These are phyloP conservation scores for Boletus rex-veris DNA, from an alignment of 768 basidiomycete genomes.

Conservation along the genomic window DNA sequence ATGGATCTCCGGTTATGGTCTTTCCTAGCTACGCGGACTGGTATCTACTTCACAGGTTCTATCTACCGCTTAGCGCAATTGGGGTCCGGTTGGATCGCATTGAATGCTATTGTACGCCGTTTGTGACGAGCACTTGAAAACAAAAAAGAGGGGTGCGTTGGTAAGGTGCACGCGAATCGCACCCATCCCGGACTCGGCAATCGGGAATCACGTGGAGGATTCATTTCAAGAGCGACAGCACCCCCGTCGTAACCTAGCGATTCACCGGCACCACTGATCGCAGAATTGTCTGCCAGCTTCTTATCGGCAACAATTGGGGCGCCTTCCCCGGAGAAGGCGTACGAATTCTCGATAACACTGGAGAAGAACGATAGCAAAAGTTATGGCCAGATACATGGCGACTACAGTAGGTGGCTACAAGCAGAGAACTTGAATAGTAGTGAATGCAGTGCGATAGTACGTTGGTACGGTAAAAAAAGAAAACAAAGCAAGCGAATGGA, in stretches of 20 bases:
- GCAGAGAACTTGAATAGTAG: background rate
- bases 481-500: slow-evolving; percentile 5
- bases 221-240: background rate
- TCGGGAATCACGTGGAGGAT: slow-evolving; percentile 1
- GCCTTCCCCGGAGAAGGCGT: background rate
- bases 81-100: background rate
- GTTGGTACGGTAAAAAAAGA: background rate
- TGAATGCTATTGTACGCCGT: background rate
- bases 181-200: background rate
- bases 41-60: background rate
- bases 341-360: background rate
- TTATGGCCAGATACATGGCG: slow-evolving; percentile 3
- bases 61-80: background rate
- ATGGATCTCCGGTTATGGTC: background rate
- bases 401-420: slow-evolving; percentile 18
- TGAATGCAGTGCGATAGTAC: slow-evolving; percentile 5
- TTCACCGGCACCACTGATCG: background rate
- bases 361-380: background rate
- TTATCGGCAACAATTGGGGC: background rate
- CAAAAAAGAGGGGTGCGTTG: background rate
- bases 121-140: background rate
- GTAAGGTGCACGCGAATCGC: slow-evolving; percentile 4
- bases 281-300: background rate
- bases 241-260: background rate
- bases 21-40: slow-evolving; percentile 7